Conservation (phyloP, 225 moss, liverwort and hornwort species). For the Pseudisothecium myosuroides region DNA sequence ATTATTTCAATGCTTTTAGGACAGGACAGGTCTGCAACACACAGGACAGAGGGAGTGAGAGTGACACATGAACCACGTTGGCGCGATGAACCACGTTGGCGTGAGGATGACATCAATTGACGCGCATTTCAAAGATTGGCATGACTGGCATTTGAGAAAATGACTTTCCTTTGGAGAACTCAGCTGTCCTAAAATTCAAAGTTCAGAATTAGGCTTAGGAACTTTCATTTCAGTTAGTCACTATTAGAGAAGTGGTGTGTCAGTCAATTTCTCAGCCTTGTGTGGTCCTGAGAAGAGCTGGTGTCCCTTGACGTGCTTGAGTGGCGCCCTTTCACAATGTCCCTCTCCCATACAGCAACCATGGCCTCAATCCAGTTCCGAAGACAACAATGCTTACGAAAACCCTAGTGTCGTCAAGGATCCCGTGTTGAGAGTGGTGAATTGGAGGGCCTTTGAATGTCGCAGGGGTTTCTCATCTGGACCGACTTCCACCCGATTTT, state of each 20-base stretch:
- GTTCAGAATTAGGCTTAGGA: neutral
- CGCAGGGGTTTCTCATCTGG: slow-evolving; percentile 16
- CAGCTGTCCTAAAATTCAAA: neutral
- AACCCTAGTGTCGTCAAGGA: neutral
- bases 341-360: neutral
- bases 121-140: neutral
- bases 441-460: slow-evolving; percentile 16
- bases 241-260: neutral
- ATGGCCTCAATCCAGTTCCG: neutral
- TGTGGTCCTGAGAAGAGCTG: neutral
- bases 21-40: neutral
- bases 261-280: neutral
- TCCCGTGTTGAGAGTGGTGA: neutral
- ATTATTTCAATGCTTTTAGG: neutral
- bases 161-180: neutral
- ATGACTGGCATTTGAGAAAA: neutral
- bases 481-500: slow-evolving; percentile 40
- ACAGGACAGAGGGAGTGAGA: neutral
- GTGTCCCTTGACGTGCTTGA: neutral
- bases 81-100: neutral
- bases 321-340: slow-evolving; percentile 11
- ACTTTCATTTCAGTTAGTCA: neutral
- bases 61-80: neutral
- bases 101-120: neutral
- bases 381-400: neutral